A percentile compares a stretch with the other conserved stretches of the same genome.
Conservation (phyloP, 2,329 filamentous ascomycete genomes). For the Paracamarosporium sp. region DNA sequence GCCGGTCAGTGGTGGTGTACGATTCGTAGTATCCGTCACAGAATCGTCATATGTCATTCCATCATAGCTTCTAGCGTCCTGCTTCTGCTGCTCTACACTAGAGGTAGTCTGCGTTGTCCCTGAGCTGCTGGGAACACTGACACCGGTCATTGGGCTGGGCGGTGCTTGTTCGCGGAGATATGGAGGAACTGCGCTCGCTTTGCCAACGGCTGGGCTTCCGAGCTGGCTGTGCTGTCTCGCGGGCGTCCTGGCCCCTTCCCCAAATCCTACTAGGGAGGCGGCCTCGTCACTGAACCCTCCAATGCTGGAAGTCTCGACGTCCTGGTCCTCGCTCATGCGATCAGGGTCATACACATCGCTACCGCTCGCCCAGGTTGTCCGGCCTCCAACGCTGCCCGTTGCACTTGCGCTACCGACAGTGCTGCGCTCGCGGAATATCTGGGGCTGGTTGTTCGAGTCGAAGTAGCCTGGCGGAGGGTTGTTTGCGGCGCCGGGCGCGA, state of each 20-base stretch:
- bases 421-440: constrained; percentile 76
- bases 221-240: constrained; percentile 69
- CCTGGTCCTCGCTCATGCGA: constrained; percentile 72
- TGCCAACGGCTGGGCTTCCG: constrained; percentile 75
- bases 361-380: constrained; percentile 72
- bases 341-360: constrained; percentile 69
- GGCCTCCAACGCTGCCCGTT: constrained; percentile 76
- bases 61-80: constrained; percentile 53
- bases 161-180: constrained; percentile 41
- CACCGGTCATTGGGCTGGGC: constrained; percentile 40
- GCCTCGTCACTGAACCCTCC: constrained; percentile 87
- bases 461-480: constrained; percentile 70
- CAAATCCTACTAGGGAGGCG: constrained; percentile 87
- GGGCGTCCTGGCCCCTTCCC: constrained; percentile 77
- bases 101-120: constrained; percentile 37
- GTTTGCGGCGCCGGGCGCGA: constrained; percentile 53
- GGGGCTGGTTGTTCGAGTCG: constrained; percentile 71
- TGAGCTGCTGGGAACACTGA: constrained; percentile 32
- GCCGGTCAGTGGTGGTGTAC: constrained; percentile 37
- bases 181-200: constrained; percentile 43
- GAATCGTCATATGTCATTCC: constrained; percentile 54
- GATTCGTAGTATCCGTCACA: constrained; percentile 49
- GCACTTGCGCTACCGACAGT: constrained; percentile 92
- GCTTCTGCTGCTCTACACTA: constrained; percentile 43
- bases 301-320: constrained; percentile 67